Evolutionary conservation across 176 grass and related monocot species (phyloP).

Genomic region (Oryza glaberrima): DNA sequence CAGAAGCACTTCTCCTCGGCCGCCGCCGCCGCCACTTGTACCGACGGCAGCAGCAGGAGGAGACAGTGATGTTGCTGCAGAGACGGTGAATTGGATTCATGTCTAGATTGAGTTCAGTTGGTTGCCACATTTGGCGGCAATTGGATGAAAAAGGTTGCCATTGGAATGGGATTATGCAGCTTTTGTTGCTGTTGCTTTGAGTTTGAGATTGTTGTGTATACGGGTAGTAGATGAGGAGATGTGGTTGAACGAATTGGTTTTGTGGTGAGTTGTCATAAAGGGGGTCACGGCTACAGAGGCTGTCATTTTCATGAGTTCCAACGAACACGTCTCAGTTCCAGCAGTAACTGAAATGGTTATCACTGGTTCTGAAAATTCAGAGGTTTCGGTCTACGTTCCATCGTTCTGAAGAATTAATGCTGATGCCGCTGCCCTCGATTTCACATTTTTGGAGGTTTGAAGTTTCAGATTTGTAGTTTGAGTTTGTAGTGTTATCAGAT

Average conservation of each 20-base stretch:
- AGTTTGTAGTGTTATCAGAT: background rate
- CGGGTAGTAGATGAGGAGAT: background rate
- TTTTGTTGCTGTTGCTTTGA: slow-evolving; percentile 49
- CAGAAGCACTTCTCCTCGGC: background rate
- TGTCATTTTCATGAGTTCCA: background rate
- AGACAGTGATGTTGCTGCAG: too few relatives aligned
- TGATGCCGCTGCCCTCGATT: background rate
- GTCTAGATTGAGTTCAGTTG: background rate
- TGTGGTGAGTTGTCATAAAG: slow-evolving; percentile 18
- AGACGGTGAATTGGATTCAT: background rate
- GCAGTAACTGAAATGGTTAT: background rate
- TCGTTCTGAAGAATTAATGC: background rate
- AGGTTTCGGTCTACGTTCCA: background rate
- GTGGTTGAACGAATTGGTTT: slow-evolving; percentile 13
- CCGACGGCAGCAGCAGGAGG: too few relatives aligned
- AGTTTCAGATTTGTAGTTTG: background rate
- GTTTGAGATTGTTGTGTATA: slow-evolving; percentile 3
- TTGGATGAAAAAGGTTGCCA: background rate
- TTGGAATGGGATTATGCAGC: background rate
- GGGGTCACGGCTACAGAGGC: background rate
- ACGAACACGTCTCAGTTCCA: background rate
- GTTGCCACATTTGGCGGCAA: slow-evolving; percentile 38
- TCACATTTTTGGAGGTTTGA: background rate
- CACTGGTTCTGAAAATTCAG: background rate
- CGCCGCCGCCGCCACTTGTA: slow-evolving; percentile 30